These are phyloP conservation scores for Beauveria sp. DNA, from an alignment of 2,329 filamentous ascomycete species.

Conservation along the genomic window DNA sequence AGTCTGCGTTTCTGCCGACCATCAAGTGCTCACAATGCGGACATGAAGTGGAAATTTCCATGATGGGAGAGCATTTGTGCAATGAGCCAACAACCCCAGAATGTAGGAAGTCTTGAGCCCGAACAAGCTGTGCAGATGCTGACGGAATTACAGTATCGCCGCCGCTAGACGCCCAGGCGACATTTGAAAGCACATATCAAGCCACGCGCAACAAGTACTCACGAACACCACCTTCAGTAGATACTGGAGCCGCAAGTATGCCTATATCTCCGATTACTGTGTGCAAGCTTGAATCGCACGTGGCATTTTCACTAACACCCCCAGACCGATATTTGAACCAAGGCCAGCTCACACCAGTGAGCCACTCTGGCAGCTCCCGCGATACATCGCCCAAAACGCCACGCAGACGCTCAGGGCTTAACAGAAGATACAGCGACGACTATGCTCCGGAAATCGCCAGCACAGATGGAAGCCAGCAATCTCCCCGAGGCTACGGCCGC, in stretches of 20 bases:
- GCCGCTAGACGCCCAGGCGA: slow-evolving; percentile 25
- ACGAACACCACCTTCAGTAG: slow-evolving; percentile 38
- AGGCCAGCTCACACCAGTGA: slow-evolving; percentile 56
- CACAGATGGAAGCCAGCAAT: slow-evolving; percentile 32
- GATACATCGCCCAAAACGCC: slow-evolving; percentile 57
- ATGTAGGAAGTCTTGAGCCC: slow-evolving; percentile 26
- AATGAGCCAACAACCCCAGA: slow-evolving; percentile 34
- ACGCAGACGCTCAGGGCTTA: slow-evolving; percentile 34
- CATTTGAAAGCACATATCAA: slow-evolving; percentile 20
- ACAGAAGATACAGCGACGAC: slow-evolving; percentile 33
- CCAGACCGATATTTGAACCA: slow-evolving; percentile 48
- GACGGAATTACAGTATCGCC: slow-evolving; percentile 25
- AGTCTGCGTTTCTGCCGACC: slow-evolving; percentile 66
- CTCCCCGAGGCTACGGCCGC: slow-evolving; percentile 26
- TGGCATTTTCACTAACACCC: slow-evolving; percentile 16
- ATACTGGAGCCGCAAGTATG: slow-evolving; percentile 47
- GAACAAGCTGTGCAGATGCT: neutral
- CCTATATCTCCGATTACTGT: neutral
- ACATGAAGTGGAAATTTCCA: slow-evolving; percentile 69
- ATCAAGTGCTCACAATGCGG: slow-evolving; percentile 85
- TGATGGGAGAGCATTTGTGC: slow-evolving; percentile 82
- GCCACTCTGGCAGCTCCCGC: slow-evolving; percentile 50
- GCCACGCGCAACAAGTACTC: slow-evolving; percentile 27
- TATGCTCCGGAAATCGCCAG: slow-evolving; percentile 38
- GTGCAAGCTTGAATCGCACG: no score